Evolutionary conservation across 176 grass and related monocot species (phyloP).

Genomic region (Oryza officinalis): DNA sequence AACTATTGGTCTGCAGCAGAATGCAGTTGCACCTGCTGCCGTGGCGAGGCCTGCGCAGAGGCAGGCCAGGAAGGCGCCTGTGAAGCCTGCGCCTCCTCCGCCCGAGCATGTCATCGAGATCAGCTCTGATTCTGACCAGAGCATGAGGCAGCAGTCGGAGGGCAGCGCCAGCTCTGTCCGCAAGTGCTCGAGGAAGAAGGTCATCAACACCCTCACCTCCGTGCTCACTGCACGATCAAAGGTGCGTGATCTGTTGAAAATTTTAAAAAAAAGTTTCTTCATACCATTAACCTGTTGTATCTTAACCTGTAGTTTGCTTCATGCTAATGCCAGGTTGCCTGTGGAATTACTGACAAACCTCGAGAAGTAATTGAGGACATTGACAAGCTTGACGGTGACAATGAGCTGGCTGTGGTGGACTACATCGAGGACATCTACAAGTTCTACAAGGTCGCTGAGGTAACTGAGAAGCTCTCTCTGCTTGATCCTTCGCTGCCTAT

Average conservation of each 20-base stretch:
- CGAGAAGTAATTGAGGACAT: constrained; percentile 60
- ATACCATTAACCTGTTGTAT: background rate
- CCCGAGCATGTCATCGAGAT: constrained; percentile 56
- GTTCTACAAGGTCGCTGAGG: constrained; percentile 80
- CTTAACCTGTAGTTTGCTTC: background rate
- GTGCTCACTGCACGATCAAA: constrained; percentile 92
- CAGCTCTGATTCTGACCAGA: constrained; percentile 48
- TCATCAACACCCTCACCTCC: constrained; percentile 65
- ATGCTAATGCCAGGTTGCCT: constrained; percentile 49
- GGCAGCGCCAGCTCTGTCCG: constrained; percentile 33
- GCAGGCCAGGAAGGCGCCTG: constrained; percentile 44
- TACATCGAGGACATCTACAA: constrained; percentile 87
- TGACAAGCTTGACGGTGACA: constrained; percentile 57
- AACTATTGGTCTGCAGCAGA: constrained; percentile 13
- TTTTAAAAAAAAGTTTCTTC: background rate
- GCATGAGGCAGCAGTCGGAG: constrained; percentile 29
- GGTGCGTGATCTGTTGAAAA: constrained; percentile 34
- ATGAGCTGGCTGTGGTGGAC: constrained; percentile 80
- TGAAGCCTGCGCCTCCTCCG: constrained; percentile 43
- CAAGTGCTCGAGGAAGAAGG: constrained; percentile 68
- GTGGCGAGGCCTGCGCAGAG: constrained; percentile 36
- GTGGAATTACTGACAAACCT: constrained; percentile 54
- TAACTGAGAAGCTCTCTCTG: constrained; percentile 19
- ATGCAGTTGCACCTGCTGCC: constrained; percentile 28
- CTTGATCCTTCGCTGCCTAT: background rate